These are phyloP conservation scores for Antarctomyces pellizariae DNA, from an alignment of 495 filamentous ascomycete species.

Conservation along the genomic window DNA sequence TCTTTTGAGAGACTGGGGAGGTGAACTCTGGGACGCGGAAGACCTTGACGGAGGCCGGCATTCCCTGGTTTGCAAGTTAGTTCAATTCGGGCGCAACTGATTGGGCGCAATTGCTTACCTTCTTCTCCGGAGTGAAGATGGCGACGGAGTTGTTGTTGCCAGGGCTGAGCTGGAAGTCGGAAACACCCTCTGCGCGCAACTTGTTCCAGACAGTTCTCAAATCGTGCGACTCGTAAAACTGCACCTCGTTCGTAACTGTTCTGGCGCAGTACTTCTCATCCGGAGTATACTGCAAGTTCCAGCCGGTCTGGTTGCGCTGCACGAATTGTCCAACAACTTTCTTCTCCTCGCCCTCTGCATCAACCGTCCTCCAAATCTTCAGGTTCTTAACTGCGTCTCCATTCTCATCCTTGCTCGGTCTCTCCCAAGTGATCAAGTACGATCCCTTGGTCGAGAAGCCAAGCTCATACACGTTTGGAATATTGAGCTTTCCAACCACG, in stretches of 20 bases:
- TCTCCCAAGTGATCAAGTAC: conserved; percentile 91
- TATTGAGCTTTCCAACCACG: conserved; percentile 46
- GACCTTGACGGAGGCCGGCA: conserved; percentile 81
- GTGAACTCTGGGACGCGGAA: conserved; percentile 76
- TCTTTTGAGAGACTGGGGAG: conserved; percentile 76
- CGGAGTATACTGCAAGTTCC: conserved; percentile 90
- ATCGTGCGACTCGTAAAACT: conserved; percentile 79
- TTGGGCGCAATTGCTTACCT: conserved; percentile 26
- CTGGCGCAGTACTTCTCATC: conserved; percentile 88
- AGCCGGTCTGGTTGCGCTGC: conserved; percentile 83
- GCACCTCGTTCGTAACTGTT: conserved; percentile 85
- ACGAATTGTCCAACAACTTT: conserved; percentile 70
- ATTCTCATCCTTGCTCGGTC: conserved; percentile 72
- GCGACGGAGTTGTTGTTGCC: conserved; percentile 76
- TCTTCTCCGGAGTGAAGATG: conserved; percentile 84
- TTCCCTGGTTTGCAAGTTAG: conserved; percentile 30
- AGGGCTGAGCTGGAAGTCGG: conserved; percentile 74
- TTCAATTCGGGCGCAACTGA: background rate
- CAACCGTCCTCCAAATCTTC: conserved; percentile 76
- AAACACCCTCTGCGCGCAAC: conserved; percentile 73
- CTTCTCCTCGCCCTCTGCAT: conserved; percentile 32
- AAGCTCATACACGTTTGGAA: conserved; percentile 72
- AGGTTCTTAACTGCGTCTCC: conserved; percentile 87
- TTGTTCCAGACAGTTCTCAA: conserved; percentile 82
- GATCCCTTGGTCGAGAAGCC: conserved; percentile 83